Conservation (phyloP, 1,139 yeast genomes). For the Yamadazyma mexicana region DNA sequence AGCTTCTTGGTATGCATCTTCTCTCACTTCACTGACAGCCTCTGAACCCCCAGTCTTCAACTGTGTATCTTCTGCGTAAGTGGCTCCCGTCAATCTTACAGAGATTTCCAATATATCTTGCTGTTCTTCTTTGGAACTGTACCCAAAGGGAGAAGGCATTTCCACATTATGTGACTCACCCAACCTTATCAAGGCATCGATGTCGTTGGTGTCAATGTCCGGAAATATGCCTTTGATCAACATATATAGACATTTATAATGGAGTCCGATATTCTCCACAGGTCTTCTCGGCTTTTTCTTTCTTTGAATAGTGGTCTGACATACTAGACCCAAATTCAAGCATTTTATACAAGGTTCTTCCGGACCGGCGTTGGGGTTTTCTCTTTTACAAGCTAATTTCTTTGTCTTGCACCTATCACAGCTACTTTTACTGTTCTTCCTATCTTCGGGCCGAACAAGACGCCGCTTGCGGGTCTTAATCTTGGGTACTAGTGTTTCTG, state of each 20-base stretch:
- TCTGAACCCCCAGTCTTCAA: too few relatives aligned
- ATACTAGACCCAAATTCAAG: constrained; percentile 1
- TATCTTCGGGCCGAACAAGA: constrained; percentile 10
- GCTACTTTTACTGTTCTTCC: constrained; percentile 31
- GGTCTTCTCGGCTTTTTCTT: constrained; percentile 25
- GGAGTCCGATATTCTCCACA: constrained; percentile 37
- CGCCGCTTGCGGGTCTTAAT: constrained; percentile 18
- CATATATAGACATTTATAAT: constrained; percentile 36
- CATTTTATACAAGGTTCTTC: constrained; percentile 9
- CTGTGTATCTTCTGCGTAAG: too few relatives aligned
- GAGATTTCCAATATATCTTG: constrained; percentile 8
- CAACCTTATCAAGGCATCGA: constrained; percentile 32
- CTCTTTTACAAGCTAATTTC: constrained; percentile 41
- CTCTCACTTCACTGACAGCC: too few relatives aligned
- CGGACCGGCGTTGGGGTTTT: constrained; percentile 2
- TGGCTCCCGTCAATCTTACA: constrained; percentile 1
- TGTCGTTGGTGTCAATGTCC: constrained; percentile 37
- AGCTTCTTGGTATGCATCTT: background rate
- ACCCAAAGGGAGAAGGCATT: constrained; percentile 29
- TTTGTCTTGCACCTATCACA: constrained; percentile 46
- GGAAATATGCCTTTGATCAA: constrained; percentile 40
- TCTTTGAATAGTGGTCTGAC: constrained; percentile 10
- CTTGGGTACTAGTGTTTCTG: constrained; percentile 17
- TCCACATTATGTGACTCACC: constrained; percentile 34
- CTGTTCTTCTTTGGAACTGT: constrained; percentile 3